Base-by-base conservation (phyloP, 2,329 filamentous ascomycete species). In the Onygena corvina region DNA sequence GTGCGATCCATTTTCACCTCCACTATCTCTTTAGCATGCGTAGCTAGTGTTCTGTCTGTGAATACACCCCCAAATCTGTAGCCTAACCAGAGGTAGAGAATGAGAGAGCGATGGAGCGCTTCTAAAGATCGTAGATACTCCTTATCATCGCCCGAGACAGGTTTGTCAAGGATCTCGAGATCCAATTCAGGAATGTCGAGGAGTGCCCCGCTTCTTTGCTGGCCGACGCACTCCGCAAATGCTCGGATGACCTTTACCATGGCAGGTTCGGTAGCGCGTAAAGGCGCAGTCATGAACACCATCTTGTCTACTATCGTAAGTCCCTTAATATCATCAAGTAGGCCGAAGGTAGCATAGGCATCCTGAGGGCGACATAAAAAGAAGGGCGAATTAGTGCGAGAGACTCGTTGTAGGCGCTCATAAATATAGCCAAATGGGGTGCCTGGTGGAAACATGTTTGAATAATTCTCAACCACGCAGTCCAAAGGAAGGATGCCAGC, bases 41-140 rank as follows among this genome's bases (percentile, higher is more conserved):
- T 83, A 0, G 86, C 88, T 36, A 94, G 72, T 0, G 72, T 71
- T 58, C 90, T 79, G 55, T 82, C 85, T 4, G 71, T 76, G 64
- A 95, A 94, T 46, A 93, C 75, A 45, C 86, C 85, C 2, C 80
- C 74, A 64, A 90, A 94, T 4, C 90, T 82, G 66, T 90, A 96
- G 58, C 85, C 90, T 12, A 98, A 73, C 92, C 92, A 98, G 1
- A 94, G 74, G 62, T 96, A 98, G 42, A 89, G 70, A 38, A 90
- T 86, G 31, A 98, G 71, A 23, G 79, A 74, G 59, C 86, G 85
- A 68, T 98, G 92, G 12, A 98, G 73, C 2, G 70, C 64, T 64
- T 98, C 92, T 16, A 96, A 71, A 6, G 72, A 67, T 49, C 71
- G 70, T 8, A 98, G 72, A 56, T 87, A 86, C 0, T 70, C 63